A percentile compares a stretch with the other conserved stretches of the same genome.
Conservation (phyloP, 2,329 filamentous ascomycete species). For the Aspergillus fructus region DNA sequence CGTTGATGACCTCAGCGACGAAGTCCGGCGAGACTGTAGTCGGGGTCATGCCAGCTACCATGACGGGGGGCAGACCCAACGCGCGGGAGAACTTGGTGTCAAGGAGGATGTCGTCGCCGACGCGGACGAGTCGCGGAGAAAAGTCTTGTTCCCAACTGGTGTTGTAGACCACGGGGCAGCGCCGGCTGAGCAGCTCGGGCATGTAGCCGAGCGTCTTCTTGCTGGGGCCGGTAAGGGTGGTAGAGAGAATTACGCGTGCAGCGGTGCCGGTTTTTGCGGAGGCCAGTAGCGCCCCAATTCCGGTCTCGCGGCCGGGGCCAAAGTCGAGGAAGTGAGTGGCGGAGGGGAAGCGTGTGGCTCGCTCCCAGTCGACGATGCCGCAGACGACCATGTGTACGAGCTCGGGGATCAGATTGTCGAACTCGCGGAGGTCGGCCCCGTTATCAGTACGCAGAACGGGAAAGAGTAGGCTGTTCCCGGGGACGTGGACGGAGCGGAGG, state of each 20-base stretch:
- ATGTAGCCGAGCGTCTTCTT: conserved; percentile 87
- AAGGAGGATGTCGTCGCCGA: conserved; percentile 79
- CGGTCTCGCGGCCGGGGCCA: conserved; percentile 92
- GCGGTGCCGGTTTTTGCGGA: conserved; percentile 97
- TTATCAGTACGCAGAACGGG: conserved; percentile 88
- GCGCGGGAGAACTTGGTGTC: conserved; percentile 95
- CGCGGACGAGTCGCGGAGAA: conserved; percentile 85
- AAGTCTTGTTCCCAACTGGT: conserved; percentile 89
- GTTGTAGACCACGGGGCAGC: conserved; percentile 91
- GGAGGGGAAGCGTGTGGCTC: conserved; percentile 82
- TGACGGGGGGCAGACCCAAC: conserved; percentile 80
- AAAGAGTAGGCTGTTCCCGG: conserved; percentile 72
- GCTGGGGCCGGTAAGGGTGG: conserved; percentile 86
- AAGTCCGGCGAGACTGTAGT: conserved; percentile 76
- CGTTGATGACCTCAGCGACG: conserved; percentile 53
- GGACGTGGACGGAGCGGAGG: conserved; percentile 75
- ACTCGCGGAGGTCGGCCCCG: conserved; percentile 74
- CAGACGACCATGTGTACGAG: conserved; percentile 91
- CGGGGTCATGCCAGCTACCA: conserved; percentile 94
- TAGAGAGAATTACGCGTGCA: conserved; percentile 91
- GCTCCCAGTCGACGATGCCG: conserved; percentile 94
- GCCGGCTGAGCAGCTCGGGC: conserved; percentile 93
- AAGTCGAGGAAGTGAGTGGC: conserved; percentile 97
- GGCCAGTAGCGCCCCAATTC: conserved; percentile 89
- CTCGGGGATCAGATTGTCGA: conserved; percentile 76